Percentiles rank a stretch among this genome's conserved stretches.
phyloP scores from a whole-genome alignment of 768 basidiomycete species.

The Boletellus ananas region DNA sequence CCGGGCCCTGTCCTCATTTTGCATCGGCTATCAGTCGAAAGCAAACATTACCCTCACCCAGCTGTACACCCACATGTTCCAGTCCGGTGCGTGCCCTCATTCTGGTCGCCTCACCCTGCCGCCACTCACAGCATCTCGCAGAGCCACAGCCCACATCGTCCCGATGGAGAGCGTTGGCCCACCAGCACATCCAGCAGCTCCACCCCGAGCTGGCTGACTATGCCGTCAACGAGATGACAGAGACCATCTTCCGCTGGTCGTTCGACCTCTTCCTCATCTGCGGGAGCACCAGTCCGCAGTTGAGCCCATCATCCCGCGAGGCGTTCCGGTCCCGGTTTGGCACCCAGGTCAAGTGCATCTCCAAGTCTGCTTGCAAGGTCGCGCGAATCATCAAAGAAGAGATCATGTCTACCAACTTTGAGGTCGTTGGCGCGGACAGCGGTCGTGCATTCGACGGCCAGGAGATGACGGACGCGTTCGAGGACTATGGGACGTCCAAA shows the following conservation, averaged over 20 bases:
- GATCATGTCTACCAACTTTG: constrained; percentile 74
- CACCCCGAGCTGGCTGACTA: constrained; percentile 66
- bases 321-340: constrained; percentile 48
- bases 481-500: constrained; percentile 48
- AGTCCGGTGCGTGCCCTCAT: constrained; percentile 40
- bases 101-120: background rate
- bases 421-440: constrained; percentile 59
- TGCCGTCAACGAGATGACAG: constrained; percentile 67
- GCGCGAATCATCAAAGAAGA: constrained; percentile 67
- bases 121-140: constrained; percentile 23
- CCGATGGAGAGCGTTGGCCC: constrained; percentile 73
- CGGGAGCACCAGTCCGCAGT: constrained; percentile 47
- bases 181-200: constrained; percentile 61
- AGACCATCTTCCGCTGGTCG: constrained; percentile 70
- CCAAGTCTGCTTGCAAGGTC: constrained; percentile 58
- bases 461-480: constrained; percentile 62
- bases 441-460: constrained; percentile 46
- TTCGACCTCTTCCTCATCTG: constrained; percentile 64
- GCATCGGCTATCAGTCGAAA: constrained; percentile 69
- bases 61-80: constrained; percentile 56
- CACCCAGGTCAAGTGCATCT: constrained; percentile 62
- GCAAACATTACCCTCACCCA: constrained; percentile 61
- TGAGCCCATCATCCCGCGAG: constrained; percentile 35
- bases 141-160: constrained; percentile 78
- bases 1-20: constrained; percentile 65